These are phyloP conservation scores for Neurospora intermedia DNA, from an alignment of 495 filamentous ascomycete genomes.

Conservation along the genomic window DNA sequence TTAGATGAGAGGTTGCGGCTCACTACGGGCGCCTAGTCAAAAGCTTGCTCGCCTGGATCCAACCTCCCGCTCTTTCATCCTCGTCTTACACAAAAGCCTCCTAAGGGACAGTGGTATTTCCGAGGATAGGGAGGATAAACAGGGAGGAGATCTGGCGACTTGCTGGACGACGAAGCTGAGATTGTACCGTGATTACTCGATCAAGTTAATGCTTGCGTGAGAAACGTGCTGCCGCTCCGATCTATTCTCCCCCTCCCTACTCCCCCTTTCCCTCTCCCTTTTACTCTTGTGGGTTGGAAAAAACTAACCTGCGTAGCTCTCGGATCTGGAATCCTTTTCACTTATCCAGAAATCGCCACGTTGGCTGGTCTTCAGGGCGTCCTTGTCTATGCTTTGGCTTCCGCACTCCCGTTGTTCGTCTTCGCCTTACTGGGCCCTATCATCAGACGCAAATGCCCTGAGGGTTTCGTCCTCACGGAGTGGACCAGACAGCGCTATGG, in stretches of 20 bases:
- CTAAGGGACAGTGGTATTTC: neutral
- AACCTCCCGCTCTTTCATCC: slow-evolving; percentile 28
- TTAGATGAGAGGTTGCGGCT: slow-evolving; percentile 44
- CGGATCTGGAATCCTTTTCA: slow-evolving; percentile 67
- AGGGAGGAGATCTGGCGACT: slow-evolving; percentile 19
- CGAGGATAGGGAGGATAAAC: slow-evolving; percentile 15
- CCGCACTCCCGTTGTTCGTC: slow-evolving; percentile 52
- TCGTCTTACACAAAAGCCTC: neutral
- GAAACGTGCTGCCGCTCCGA: slow-evolving; percentile 78
- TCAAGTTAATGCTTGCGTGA: slow-evolving; percentile 94
- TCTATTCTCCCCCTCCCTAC: slow-evolving; percentile 20
- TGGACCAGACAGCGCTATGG: slow-evolving; percentile 70
- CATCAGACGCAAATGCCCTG: slow-evolving; percentile 60
- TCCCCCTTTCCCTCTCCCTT: slow-evolving; percentile 15
- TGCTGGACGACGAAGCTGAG: slow-evolving; percentile 60
- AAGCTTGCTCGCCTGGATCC: slow-evolving; percentile 31
- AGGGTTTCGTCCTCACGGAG: slow-evolving; percentile 70
- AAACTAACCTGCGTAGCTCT: slow-evolving; percentile 44
- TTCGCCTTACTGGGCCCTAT: slow-evolving; percentile 62
- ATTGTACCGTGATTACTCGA: slow-evolving; percentile 86
- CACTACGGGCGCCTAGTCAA: slow-evolving; percentile 75
- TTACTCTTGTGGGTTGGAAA: slow-evolving; percentile 7
- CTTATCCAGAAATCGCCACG: slow-evolving; percentile 71
- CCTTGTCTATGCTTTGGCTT: slow-evolving; percentile 58
- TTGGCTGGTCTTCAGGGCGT: slow-evolving; percentile 65